Conservation (phyloP, 2,329 filamentous ascomycete species). For the Alternaria longipes region DNA sequence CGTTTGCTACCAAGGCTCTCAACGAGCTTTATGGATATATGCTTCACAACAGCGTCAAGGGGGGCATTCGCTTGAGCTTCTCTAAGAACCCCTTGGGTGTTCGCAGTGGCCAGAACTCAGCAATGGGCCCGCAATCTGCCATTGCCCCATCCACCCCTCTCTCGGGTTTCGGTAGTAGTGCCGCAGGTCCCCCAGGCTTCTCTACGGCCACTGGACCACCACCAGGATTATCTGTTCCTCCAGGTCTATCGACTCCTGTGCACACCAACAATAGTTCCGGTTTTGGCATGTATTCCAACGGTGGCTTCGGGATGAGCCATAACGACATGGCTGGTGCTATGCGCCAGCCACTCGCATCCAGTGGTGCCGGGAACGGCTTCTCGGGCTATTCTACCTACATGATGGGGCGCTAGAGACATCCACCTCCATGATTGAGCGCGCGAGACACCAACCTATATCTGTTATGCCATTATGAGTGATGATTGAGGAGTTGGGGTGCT, state of each 20-base stretch:
- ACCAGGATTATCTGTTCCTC: slow-evolving; percentile 79
- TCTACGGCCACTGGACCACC: slow-evolving; percentile 78
- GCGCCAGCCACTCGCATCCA: slow-evolving; percentile 46
- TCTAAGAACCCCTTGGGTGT: slow-evolving; percentile 97
- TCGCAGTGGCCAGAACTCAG: slow-evolving; percentile 74
- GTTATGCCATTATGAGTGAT: slow-evolving; percentile 47
- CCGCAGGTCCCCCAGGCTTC: slow-evolving; percentile 66
- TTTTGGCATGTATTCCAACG: slow-evolving; percentile 51
- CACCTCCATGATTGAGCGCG: slow-evolving; percentile 50
- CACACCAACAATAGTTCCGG: slow-evolving; percentile 42
- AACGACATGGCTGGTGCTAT: slow-evolving; percentile 49
- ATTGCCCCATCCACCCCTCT: slow-evolving; percentile 63
- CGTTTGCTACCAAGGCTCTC: slow-evolving; percentile 89
- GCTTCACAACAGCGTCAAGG: slow-evolving; percentile 91
- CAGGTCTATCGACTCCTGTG: slow-evolving; percentile 66
- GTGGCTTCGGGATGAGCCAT: slow-evolving; percentile 46
- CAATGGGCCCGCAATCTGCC: slow-evolving; percentile 60
- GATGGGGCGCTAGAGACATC: slow-evolving; percentile 48
- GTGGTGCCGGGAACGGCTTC: slow-evolving; percentile 43
- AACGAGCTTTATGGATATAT: slow-evolving; percentile 87
- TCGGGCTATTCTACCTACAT: slow-evolving; percentile 50
- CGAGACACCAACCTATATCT: slow-evolving; percentile 20
- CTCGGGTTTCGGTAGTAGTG: slow-evolving; percentile 65
- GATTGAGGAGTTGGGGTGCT: slow-evolving; percentile 45
- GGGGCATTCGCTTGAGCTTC: slow-evolving; percentile 93